Base-by-base conservation (phyloP, 768 basidiomycete genomes). In the Serendipita sp. region DNA sequence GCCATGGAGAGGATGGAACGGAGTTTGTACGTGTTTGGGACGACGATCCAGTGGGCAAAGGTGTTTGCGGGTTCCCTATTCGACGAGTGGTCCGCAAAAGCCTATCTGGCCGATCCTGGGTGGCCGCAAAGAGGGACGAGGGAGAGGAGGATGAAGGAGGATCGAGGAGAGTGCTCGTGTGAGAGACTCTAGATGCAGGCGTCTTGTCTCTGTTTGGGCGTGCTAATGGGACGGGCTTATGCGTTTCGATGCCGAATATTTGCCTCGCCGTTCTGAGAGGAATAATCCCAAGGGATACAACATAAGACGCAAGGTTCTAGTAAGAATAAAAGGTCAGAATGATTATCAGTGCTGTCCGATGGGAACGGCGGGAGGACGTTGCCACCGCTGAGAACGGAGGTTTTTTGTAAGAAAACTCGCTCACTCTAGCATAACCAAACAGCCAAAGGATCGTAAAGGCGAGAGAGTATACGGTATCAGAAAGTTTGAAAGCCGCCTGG, bases 371-470 rank as follows among this genome's bases (percentile, higher is more conserved):
- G 53, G 10, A 54, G 11, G 10, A 10, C 45, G 45, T 46, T 18
- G 24, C 24, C 24, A 24, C 38, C 38, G 13, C 38, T 13, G 38
- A 41, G 13, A 41, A 41, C 38, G 38, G 38, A 41, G 38, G 38
- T 41, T 41, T 41, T 7, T 41, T 41, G 16, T 5, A 53, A 16
- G 16, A 38, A 38, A 60, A 32, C 3, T 32, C 2, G 35, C 56
- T 60, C 35, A 60, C 56, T 35, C 56, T 60, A n/a, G 56, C 56
- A 60, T 32, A 38, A 8, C 56, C 56, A 60, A 60, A 60, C 28
- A 60, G 28, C 56, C 56, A 60, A n/a, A 60, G 35, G 35, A 60
- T 60, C 0, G 56, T 32, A 35, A 60, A 60, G 13, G 35, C 56
- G 56, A 60, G 24, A 60, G 56, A 28, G 56, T 60, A 60, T 10